These are phyloP conservation scores for Cephaloascus albidus DNA, from an alignment of 805 yeast genomes.

Conservation along the genomic window DNA sequence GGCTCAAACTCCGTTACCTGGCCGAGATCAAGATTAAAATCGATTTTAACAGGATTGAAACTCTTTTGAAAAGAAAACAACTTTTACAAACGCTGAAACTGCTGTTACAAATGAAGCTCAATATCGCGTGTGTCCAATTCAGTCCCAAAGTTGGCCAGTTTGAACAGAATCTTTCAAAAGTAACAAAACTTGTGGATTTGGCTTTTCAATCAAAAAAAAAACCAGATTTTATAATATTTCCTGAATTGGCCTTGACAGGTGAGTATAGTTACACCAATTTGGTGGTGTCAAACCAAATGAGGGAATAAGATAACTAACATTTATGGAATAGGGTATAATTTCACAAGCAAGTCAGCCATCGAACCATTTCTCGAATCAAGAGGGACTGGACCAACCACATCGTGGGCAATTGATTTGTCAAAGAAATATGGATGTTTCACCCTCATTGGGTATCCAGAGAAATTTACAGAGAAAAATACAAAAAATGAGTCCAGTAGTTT, in stretches of 20 bases:
- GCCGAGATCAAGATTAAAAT: no score
- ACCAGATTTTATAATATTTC: constrained; percentile 67
- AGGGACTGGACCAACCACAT: constrained; percentile 35
- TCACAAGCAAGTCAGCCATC: constrained; percentile 34
- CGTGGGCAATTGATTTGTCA: constrained; percentile 51
- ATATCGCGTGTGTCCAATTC: constrained; percentile 59
- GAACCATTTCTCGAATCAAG: constrained; percentile 48
- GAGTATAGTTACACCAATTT: background rate
- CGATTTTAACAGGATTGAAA: no score
- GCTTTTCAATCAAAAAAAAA: constrained; percentile 12
- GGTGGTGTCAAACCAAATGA: no score
- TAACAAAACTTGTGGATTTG: constrained; percentile 28
- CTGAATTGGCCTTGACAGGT: constrained; percentile 69
- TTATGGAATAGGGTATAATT: constrained; percentile 53
- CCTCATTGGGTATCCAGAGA: constrained; percentile 78
- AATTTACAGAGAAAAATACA: constrained; percentile 4
- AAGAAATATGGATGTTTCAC: constrained; percentile 48
- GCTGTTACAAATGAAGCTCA: constrained; percentile 28
- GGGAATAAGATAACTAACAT: no score
- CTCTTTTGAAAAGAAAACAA: no score
- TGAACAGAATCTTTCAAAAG: constrained; percentile 41
- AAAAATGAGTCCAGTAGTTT: constrained; percentile 4
- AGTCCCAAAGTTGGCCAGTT: constrained; percentile 57
- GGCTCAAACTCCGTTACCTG: no score
- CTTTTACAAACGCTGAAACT: no score